A percentile compares a stretch with the other conserved stretches of the same genome.
phyloP scores from a whole-genome alignment of 176 grass and related monocot genomes.

The Saccharum officinarum region DNA sequence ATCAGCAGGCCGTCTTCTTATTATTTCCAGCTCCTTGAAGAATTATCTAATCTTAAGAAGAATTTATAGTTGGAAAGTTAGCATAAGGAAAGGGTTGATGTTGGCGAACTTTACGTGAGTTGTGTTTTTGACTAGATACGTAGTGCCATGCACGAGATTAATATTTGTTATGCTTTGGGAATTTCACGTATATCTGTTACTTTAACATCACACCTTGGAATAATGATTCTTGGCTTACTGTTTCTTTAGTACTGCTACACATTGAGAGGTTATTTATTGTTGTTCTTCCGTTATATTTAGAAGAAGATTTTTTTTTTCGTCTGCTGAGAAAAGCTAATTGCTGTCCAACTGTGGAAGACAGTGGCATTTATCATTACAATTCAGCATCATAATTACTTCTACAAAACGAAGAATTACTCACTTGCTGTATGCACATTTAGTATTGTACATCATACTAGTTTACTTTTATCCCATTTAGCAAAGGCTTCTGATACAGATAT shows the following conservation, averaged over 20 bases:
- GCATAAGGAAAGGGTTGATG: neutral
- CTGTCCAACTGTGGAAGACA: neutral
- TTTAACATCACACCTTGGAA: neutral
- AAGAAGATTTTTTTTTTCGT: constrained; percentile 18
- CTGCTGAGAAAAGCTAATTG: neutral
- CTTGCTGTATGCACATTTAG: constrained; percentile 28
- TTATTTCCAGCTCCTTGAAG: neutral
- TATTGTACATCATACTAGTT: neutral
- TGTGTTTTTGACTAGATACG: neutral
- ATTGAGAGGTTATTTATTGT: neutral
- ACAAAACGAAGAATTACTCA: constrained; percentile 45
- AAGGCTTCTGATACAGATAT: constrained; percentile 15
- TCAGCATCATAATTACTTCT: constrained; percentile 50
- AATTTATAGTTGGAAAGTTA: neutral
- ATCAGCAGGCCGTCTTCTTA: neutral
- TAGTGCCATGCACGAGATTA: neutral
- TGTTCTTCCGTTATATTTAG: neutral
- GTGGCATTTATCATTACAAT: constrained; percentile 5
- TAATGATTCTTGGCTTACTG: neutral
- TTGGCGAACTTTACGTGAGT: neutral
- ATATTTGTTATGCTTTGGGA: neutral
- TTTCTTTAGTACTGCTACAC: neutral
- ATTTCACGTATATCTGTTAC: neutral
- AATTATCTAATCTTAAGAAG: constrained; percentile 16
- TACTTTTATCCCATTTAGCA: neutral